Evolutionary conservation across 306 rosid species (phyloP), one percentile per base, ranked within the genome.

Genomic region (Rosa chinensis): DNA sequence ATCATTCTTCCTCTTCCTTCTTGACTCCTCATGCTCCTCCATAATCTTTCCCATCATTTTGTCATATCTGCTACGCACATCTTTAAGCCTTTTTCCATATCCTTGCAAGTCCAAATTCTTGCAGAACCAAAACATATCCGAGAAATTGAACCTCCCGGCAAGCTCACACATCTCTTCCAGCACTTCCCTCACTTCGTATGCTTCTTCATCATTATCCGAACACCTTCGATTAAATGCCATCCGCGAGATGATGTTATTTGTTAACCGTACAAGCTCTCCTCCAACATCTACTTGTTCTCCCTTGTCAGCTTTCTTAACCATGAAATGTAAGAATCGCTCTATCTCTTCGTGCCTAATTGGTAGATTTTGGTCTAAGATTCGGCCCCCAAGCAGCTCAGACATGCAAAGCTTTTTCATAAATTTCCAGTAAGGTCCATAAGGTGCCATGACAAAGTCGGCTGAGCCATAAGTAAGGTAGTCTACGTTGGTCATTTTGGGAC

Each of bases 341-440:
- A 84, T 87, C 76, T 93, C 98, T 55, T 87, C 87, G 2, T 66
- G 63, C 78, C 97, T 79, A 39, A 89, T n/a, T 0, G 88, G 89
- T 20, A 77, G 76, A 74, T 84, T 89, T n/a, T 71, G 86, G 20
- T 70, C 77, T 5, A 91, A 77, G 0, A 84, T 89, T 66, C 58
- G 70, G n/a, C 89, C 88, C 0, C 92, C 88, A 1, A 93, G 94
- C 80, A 93, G 94, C 43, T 91, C 86, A 32, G 94, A 81, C 85
- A 93, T 84, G 55, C 89, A 85, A 4, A 91, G 77, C 71, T 86
- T 89, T 85, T 87, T 92, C 91, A 89, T 88, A 86, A 90, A 92
- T 55, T 89, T 86, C 97, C 97, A 92, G 47, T 80, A 89, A 16
- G 88, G 90, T 73, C 92, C 98, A 47, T 89, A 93, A 0, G 97